Evolutionary conservation across 192 early-diverging fungal genomes (phyloP), one percentile per base, ranked within the genome.

Genomic region (Coemansia umbellata): DNA sequence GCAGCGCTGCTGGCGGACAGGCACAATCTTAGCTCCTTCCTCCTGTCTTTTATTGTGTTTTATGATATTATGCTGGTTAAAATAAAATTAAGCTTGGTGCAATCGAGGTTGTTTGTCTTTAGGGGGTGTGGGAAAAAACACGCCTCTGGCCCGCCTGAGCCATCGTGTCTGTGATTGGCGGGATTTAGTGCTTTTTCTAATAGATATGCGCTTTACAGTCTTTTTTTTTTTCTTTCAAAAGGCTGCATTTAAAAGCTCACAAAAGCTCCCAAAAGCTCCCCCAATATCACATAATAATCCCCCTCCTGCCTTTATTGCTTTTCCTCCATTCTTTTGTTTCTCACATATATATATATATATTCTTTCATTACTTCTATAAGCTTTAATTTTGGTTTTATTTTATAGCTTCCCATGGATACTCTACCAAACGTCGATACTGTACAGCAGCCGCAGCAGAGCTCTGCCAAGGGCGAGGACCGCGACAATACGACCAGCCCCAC

Each of bases 331-430:
- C 15, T 41, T n/a, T 31, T 13, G 10, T 40, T 6, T 13, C 37
- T 42, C 18, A 50, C 18, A 31, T n/a, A 21, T 30, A 22, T 58
- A 19, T 47, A 31, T 17, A n/a, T 28, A 37, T 42, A 21, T 41
- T 42, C 19, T 55, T 44, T 44, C 28, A 13, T 44, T 31, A n/a
- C 43, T 40, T 22, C 18, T 36, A 31, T 47, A 27, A 4, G 23
- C 13, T 22, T 21, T 21, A 41, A 41, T 21, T 21, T 3, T 41
- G 13, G 15, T 4, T 39, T 8, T 27, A 15, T 45, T 27, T 15
- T 41, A 9, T 24, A n/a, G n/a, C n/a, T n/a, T n/a, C n/a, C 15
- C 14, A 55, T 55, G 53, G 53, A 55, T 8, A 23, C 23, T 32
- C 15, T 43, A 33, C 24, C 30, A 18, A 47, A n/a, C 49, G 23